Evolutionary conservation across 331 rosid species (phyloP).

Genomic region (Malus hybrid): DNA sequence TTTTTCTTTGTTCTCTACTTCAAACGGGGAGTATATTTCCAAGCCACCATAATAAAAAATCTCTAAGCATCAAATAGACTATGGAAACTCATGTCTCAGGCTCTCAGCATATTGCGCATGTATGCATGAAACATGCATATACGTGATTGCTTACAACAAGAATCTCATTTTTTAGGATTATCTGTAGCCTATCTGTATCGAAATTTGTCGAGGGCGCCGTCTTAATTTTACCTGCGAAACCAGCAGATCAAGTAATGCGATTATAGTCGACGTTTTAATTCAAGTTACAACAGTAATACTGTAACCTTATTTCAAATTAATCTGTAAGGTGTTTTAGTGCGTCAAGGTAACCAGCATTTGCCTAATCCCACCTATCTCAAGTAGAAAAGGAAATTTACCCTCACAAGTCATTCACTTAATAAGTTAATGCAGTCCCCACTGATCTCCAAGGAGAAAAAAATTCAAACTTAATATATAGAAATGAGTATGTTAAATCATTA

Average conservation of each 20-base stretch:
- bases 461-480: background rate
- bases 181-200: slow-evolving; percentile 78
- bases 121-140: background rate
- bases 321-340: slow-evolving; percentile 91
- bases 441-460: too few relatives aligned
- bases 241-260: slow-evolving; percentile 24
- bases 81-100: too few relatives aligned
- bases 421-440: background rate
- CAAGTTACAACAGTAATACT: background rate
- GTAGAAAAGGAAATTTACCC: slow-evolving; percentile 11
- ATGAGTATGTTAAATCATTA: too few relatives aligned
- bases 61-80: too few relatives aligned
- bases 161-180: slow-evolving; percentile 76
- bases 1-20: too few relatives aligned
- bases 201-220: slow-evolving; percentile 82
- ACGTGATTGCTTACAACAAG: slow-evolving; percentile 98
- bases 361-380: slow-evolving; percentile 83
- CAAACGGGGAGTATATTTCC: too few relatives aligned
- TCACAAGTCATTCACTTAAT: background rate
- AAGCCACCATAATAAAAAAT: too few relatives aligned
- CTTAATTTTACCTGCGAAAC: slow-evolving; percentile 76
- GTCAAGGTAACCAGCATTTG: slow-evolving; percentile 85
- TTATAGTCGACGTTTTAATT: background rate
- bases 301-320: slow-evolving; percentile 59
- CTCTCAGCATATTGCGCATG: too few relatives aligned